phyloP scores from a whole-genome alignment of 768 basidiomycete genomes.

The Boletus rex-veris region DNA sequence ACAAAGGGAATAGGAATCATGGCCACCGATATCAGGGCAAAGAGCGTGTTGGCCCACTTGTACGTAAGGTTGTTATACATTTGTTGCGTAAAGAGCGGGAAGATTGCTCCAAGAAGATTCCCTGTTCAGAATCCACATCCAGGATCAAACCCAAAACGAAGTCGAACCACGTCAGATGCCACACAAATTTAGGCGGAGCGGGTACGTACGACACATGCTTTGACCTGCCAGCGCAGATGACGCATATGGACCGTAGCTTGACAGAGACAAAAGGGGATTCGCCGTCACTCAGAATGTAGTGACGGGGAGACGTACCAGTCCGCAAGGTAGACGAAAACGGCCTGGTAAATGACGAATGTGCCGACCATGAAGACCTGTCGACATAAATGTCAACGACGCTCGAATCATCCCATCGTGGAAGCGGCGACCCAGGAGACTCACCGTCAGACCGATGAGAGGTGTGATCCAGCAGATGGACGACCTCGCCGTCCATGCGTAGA shows the following conservation, averaged over 20 bases:
- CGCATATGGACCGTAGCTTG: conserved; percentile 56
- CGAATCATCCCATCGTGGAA: background rate
- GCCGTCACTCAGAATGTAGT: background rate
- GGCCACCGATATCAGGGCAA: conserved; percentile 47
- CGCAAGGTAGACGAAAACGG: conserved; percentile 58
- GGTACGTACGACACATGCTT: conserved; percentile 50
- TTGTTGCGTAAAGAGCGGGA: conserved; percentile 59
- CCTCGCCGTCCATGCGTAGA: conserved; percentile 69
- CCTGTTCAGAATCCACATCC: conserved; percentile 29
- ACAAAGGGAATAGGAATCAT: conserved; percentile 64
- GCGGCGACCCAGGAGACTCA: background rate
- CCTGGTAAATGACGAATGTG: conserved; percentile 53
- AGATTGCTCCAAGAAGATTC: conserved; percentile 47
- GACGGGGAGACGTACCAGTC: conserved; percentile 46
- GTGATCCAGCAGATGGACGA: conserved; percentile 57
- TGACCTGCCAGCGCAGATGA: conserved; percentile 69
- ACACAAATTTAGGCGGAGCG: background rate
- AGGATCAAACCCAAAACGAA: conserved; percentile 15
- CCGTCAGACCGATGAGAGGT: conserved; percentile 28
- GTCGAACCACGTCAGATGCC: conserved; percentile 11
- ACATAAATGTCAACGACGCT: conserved; percentile 1
- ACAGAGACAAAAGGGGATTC: background rate
- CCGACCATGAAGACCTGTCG: conserved; percentile 48
- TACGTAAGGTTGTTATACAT: conserved; percentile 57
- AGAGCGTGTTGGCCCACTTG: conserved; percentile 59